Base-by-base conservation (phyloP, 805 yeast genomes). In the Ogataea naganishii region DNA sequence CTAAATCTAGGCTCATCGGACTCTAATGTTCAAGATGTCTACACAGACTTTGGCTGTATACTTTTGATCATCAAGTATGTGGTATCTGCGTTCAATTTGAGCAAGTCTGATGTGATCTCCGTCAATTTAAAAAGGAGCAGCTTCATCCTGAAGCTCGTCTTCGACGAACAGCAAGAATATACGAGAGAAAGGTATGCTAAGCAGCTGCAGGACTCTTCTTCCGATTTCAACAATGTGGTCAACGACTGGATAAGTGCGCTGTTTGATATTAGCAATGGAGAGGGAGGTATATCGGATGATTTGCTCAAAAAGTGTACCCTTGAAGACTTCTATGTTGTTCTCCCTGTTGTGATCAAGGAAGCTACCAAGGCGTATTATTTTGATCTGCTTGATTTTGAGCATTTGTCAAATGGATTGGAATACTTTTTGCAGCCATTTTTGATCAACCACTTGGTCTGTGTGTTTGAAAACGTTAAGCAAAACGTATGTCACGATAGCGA, bases 371-470 rank as follows among this genome's bases (percentile, higher is more conserved):
- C 94, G 1, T 62, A 72, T 29, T 66, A 68, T 14, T 53, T 65
- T 15, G 72, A 70, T 2, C 54, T 72, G 10, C 62, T 83, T 4
- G 79, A 75, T 39, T 49, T 66, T 7, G 77, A 75, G 4, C 67
- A 74, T 4, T 60, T 85, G 23, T 66, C 65, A 27, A 82, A 81
- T 33, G 96, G 96, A 0, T 60, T 89, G 20, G 96, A 88, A 45
- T 85, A 88, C 45, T 80, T 89, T 41, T 62, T 81, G 26, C 95
- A 88, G 44, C 80, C 84, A 3, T 81, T 83, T 38, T 60, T 89
- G 39, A 61, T 81, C 2, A 60, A 69, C 6, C 68, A 78, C 9
- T 46, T 75, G 20, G 56, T 71, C 5, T 69, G 72, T n/a, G 67
- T 75, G 3, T 45, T 72, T 50, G 11, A 25, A 25, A 7, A 5